Evolutionary conservation across 768 basidiomycete species (phyloP), one percentile per base, ranked within the genome.

Genomic region (Paxillus involutus): DNA sequence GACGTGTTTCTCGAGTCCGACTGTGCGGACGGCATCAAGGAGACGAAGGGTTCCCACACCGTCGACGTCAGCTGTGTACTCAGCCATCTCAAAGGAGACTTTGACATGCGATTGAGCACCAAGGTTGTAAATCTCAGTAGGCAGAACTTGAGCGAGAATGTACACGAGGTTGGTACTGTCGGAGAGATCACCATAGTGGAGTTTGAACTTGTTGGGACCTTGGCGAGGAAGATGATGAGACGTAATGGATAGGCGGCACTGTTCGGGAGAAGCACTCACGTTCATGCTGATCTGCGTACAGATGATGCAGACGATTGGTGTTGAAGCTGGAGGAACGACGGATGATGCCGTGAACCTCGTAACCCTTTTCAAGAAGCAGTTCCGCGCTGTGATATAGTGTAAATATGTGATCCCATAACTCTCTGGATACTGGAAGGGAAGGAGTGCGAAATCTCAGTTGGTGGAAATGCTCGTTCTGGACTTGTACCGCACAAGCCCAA

Each of bases 21-120:
- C 94, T 8, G 96, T 98, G 40, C 95, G 86, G 71, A 98, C 86
- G 51, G 95, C 95, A 64, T 98, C 96, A 53, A 98, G 88, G 54
- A 98, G 83, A 62, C 95, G 91, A 45, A 98, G 84, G 6, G 95
- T 98, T 50, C 95, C 95, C 39, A 98, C 80, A 8, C 88, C 95
- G 63, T 98, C 95, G 46, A 98, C 95, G 66, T 98, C 96, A 47
- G 91, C 94, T 0, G 96, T 98, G 76, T 98, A 98, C 74, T 98
- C 95, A 24, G 95, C 92, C 93, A 98, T 96, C 73, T 98, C 96
- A 71, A 98, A 98, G 26, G 94, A 97, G 60, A 98, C 95, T 73
- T 98, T 98, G 78, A 98, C 95, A 76, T 98, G 95, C 41, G 91
- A 94, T 72, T 98, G 95, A 14, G 95, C 95, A 43, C 94, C 95